These are phyloP conservation scores for Trichoderma lentiforme DNA, from an alignment of 2,329 filamentous ascomycete species.

Conservation along the genomic window DNA sequence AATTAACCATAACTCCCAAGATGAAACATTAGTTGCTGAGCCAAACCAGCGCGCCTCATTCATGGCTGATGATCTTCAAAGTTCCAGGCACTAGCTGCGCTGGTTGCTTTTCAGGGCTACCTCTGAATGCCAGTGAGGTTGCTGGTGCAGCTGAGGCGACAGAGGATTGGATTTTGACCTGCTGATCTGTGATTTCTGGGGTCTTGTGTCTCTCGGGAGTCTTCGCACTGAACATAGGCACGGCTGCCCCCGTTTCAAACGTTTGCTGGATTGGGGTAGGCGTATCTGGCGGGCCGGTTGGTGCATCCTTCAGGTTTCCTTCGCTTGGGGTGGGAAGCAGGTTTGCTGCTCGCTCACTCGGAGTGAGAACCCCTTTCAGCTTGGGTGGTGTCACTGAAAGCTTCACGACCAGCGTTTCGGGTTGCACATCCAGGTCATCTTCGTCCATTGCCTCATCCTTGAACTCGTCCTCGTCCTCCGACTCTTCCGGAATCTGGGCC, in stretches of 20 bases:
- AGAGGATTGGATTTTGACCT: conserved; percentile 23
- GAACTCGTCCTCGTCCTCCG: conserved; percentile 58
- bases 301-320: conserved; percentile 18
- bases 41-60: conserved; percentile 26
- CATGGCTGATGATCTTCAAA: conserved; percentile 31
- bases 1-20: conserved; percentile 16
- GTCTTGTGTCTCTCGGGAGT: conserved; percentile 17
- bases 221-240: not conserved
- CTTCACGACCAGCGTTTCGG: conserved; percentile 70
- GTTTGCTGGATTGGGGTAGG: conserved; percentile 13
- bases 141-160: conserved; percentile 35
- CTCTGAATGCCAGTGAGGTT: conserved; percentile 55
- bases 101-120: conserved; percentile 57
- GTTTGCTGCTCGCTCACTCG: conserved; percentile 24
- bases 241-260: not conserved
- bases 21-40: conserved; percentile 5
- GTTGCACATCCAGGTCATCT: conserved; percentile 47
- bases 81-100: conserved; percentile 26
- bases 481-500: conserved; percentile 60
- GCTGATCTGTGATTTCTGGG: conserved; percentile 16
- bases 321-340: conserved; percentile 24
- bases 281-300: conserved; percentile 29
- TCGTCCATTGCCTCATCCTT: conserved; percentile 57
- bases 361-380: conserved; percentile 32
- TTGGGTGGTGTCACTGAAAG: conserved; percentile 52